Evolutionary conservation across 148 eudicot species (phyloP), one percentile per base, ranked within the genome.

Genomic region (Diospyros lotus): DNA sequence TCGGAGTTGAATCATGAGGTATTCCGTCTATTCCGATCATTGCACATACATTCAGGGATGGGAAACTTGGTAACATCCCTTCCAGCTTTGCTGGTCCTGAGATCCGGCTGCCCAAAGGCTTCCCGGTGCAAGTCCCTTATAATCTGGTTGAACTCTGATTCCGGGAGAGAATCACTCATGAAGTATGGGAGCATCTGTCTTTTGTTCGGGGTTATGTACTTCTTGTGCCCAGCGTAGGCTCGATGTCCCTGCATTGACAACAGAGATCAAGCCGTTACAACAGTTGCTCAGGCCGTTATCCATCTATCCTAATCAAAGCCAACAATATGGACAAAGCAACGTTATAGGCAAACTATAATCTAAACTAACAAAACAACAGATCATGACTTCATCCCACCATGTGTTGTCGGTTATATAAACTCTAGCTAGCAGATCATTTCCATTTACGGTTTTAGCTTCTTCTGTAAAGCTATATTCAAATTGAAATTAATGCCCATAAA

Each of bases 31-130:
- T 45, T 62, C 15, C 86, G 44, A 41, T 38, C 77, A 69, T 83
- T 89, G 84, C 97, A 91, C 99, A 95, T 95, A 76, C 99, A 95
- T 71, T 91, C 97, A 0, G 97, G 94, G 40, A 93, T 77, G 12
- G 99, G 99, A 71, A 86, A 95, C 86, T 93, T 93, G 48, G 98
- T 95, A 17, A 95, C 99, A 75, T 93, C 99, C 67, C 94, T 82
- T 52, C 87, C 90, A 4, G 87, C 78, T 86, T 89, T 95, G 86
- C 81, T 87, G 40, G 90, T 90, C 81, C 97, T 86, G 42, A 95
- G 66, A 61, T 89, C 96, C 1, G 99, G 99, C 69, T 95, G 98
- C 58, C 98, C 98, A 58, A 95, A 72, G 15, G 99, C 90, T 53
- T 91, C 97, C 43, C 50, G 83, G 82, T 95, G 99, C 82, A 95